Evolutionary conservation across 2,329 filamentous ascomycete genomes (phyloP).

Genomic region (Penicillium sp.): DNA sequence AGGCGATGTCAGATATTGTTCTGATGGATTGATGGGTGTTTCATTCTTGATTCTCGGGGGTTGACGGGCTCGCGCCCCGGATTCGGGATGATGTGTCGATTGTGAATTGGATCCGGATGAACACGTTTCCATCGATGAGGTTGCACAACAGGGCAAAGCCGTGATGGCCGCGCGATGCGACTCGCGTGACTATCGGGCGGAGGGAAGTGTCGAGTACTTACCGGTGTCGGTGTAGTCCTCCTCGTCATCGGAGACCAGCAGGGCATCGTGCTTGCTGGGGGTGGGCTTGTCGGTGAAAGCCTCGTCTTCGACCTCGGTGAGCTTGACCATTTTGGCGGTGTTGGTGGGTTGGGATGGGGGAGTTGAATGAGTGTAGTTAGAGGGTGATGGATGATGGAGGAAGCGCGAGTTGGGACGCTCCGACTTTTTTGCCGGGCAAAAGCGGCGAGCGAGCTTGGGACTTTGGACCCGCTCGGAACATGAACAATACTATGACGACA

Average conservation of each 20-base stretch:
- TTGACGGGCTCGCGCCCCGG: conserved; percentile 6
- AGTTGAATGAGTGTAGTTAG: conserved; percentile 6
- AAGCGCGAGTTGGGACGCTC: conserved; percentile 28
- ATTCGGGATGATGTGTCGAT: neutral
- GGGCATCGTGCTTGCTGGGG: conserved; percentile 58
- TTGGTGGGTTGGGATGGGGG: conserved; percentile 6
- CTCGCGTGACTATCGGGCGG: conserved; percentile 11
- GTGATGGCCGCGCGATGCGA: neutral
- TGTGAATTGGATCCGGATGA: neutral
- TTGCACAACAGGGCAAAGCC: neutral
- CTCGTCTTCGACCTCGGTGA: conserved; percentile 95
- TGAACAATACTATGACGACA: conserved; percentile 7
- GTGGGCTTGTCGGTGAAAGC: conserved; percentile 76
- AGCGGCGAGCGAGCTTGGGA: conserved; percentile 34
- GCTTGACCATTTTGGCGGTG: conserved; percentile 74
- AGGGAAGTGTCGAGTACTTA: conserved; percentile 47
- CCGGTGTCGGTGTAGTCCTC: conserved; percentile 88
- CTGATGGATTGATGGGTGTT: conserved; percentile 12
- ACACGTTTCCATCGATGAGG: neutral
- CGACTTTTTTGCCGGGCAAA: conserved; percentile 43
- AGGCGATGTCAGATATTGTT: neutral
- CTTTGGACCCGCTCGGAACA: conserved; percentile 17
- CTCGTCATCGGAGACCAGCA: conserved; percentile 57
- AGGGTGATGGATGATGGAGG: conserved; percentile 24
- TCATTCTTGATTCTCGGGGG: conserved; percentile 5